These are phyloP conservation scores for Agroathelia rolfsii DNA, from an alignment of 1,284 basidiomycete species.

Conservation along the genomic window DNA sequence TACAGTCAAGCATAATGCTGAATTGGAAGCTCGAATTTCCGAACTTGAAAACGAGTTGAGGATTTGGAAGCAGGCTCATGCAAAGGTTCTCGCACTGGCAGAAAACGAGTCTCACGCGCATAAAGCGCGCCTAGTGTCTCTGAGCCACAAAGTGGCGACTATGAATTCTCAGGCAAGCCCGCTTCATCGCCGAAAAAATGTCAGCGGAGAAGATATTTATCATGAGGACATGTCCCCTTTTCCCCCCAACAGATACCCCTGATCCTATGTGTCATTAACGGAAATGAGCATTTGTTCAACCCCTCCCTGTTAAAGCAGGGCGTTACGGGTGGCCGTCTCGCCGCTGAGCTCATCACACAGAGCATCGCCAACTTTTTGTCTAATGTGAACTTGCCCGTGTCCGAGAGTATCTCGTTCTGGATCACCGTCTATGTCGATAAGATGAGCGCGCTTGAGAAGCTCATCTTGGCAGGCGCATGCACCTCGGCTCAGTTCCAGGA, in stretches of 20 bases:
- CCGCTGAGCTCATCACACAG: slow-evolving; percentile 58
- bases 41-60: slow-evolving; percentile 61
- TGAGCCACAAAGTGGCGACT: slow-evolving; percentile 50
- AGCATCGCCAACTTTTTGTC: slow-evolving; percentile 54
- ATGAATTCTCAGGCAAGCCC: slow-evolving; percentile 42
- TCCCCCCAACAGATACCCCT: slow-evolving; percentile 44
- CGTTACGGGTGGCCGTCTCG: slow-evolving; percentile 53
- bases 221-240: slow-evolving; percentile 2
- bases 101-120: slow-evolving; percentile 51
- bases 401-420: slow-evolving; percentile 59
- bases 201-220: neutral
- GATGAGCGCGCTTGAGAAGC: slow-evolving; percentile 37
- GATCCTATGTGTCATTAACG: slow-evolving; percentile 66
- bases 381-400: slow-evolving; percentile 43
- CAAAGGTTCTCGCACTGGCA: slow-evolving; percentile 43
- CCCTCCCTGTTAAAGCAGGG: slow-evolving; percentile 49
- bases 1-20: slow-evolving; percentile 52
- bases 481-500: slow-evolving; percentile 53
- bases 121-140: slow-evolving; percentile 50
- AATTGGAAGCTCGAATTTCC: slow-evolving; percentile 49
- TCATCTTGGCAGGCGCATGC: slow-evolving; percentile 44
- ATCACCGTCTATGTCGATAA: slow-evolving; percentile 63
- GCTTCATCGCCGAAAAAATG: neutral
- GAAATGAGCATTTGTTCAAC: slow-evolving; percentile 58
- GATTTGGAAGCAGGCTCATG: slow-evolving; percentile 62